Evolutionary conservation across 148 eudicot genomes (phyloP), one percentile per base, ranked within the genome.

Genomic region (Rhododendron williamsianum): DNA sequence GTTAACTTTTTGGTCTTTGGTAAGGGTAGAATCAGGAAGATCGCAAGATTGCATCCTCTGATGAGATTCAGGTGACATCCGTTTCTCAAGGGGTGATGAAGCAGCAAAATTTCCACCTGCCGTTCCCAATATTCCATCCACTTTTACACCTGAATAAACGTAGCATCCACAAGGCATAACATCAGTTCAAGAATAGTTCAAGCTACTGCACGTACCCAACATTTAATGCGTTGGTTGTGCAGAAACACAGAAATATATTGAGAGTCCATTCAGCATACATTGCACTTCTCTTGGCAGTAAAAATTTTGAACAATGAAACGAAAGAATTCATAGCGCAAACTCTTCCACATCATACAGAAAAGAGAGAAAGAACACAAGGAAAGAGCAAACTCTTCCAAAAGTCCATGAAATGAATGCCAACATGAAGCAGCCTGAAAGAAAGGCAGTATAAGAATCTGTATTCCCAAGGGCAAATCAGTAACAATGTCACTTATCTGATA

Each of bases 51-150:
- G 93, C 56, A 45, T 81, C 84, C 87, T 83, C 49, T 46, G 49
- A 65, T 85, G 86, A 79, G 93, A 88, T 73, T 91, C 91, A 78
- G 87, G 16, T 80, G 89, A 76, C 16, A 84, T 83, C 78, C 67
- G 86, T 81, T 94, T 92, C 72, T 92, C 92, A 73, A 86, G 48
- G 43, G 91, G 92, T 58, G 92, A 91, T 60, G 92, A 85, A 83
- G 83, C 89, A 89, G 81, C 84, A 83, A 89, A 85, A 77, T 77
- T 85, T 86, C 80, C 84, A 65, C 90, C 91, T 49, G 90, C 43
- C 21, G 81, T 80, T 30, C 78, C 82, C 33, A 35, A 30, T 18
- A 79, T 27, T 51, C 60, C 25, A 41, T 80, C 91, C 69, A 82
- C 41, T 85, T 89, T 89, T 51, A 76, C 51, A 30, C 91, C 96